These are phyloP conservation scores for Plasmodium cynomolgi DNA, from an alignment of 169 alveolate genomes.

Conservation along the genomic window DNA sequence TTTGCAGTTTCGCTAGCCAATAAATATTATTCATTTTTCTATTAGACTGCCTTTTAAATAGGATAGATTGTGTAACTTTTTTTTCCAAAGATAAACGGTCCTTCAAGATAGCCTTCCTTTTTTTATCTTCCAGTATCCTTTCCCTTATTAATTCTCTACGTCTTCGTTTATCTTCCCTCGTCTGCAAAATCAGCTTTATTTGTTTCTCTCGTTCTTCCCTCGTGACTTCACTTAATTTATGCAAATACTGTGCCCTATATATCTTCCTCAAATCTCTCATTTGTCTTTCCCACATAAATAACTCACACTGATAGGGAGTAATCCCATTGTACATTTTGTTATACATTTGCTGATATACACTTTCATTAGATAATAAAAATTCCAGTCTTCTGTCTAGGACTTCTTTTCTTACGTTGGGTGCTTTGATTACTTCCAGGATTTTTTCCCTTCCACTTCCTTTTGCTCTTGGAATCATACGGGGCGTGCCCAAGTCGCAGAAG, in stretches of 20 bases:
- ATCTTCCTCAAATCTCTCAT: slow-evolving; percentile 86
- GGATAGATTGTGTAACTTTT: slow-evolving; percentile 83
- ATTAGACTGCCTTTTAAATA: slow-evolving; percentile 85
- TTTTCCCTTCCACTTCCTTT: slow-evolving; percentile 74
- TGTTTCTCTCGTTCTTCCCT: slow-evolving; percentile 85
- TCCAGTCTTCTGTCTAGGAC: slow-evolving; percentile 85
- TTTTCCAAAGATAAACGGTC: slow-evolving; percentile 72
- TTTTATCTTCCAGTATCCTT: slow-evolving; percentile 51
- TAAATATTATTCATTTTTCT: slow-evolving; percentile 83
- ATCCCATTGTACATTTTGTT: slow-evolving; percentile 86
- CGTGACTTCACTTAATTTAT: slow-evolving; percentile 84
- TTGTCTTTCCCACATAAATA: slow-evolving; percentile 90
- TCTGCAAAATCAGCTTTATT: slow-evolving; percentile 67
- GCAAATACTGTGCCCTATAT: slow-evolving; percentile 88
- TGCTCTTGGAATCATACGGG: slow-evolving; percentile 83
- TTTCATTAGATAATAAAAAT: slow-evolving; percentile 82
- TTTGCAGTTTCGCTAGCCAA: slow-evolving; percentile 85
- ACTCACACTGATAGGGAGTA: slow-evolving; percentile 89
- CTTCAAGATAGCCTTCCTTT: slow-evolving; percentile 76
- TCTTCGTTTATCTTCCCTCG: slow-evolving; percentile 75
- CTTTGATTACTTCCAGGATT: slow-evolving; percentile 78
- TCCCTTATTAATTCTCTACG: slow-evolving; percentile 62
- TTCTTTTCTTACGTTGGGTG: slow-evolving; percentile 83
- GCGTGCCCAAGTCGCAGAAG: slow-evolving; percentile 84
- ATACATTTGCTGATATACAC: slow-evolving; percentile 84